Evolutionary conservation across 192 early-diverging fungal species (phyloP).

Genomic region (Coemansia asiatica): DNA sequence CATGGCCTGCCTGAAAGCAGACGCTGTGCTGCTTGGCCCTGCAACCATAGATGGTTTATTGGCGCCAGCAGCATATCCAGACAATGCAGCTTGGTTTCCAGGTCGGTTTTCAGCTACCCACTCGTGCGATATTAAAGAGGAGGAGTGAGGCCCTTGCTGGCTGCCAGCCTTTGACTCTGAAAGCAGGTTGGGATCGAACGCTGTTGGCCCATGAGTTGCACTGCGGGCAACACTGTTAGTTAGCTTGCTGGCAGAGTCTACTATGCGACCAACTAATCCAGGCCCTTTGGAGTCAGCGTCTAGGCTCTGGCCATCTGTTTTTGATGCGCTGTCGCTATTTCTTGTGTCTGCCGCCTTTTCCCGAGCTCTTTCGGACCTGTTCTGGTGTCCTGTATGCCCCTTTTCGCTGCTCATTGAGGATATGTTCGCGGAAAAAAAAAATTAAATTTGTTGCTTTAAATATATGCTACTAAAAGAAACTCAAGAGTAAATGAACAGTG

Average conservation of each 20-base stretch:
- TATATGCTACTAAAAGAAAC: background rate
- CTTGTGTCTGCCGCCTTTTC: background rate
- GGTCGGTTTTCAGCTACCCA: slow-evolving; percentile 25
- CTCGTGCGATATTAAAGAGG: slow-evolving; percentile 15
- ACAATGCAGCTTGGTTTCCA: background rate
- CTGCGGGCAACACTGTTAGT: slow-evolving; percentile 22
- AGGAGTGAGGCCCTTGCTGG: slow-evolving; percentile 8
- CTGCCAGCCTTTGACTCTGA: slow-evolving; percentile 27
- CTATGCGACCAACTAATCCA: slow-evolving; percentile 24
- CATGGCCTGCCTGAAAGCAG: slow-evolving; percentile 59
- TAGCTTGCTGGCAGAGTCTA: slow-evolving; percentile 33
- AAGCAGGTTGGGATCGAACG: slow-evolving; percentile 17
- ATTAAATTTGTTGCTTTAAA: too few relatives aligned
- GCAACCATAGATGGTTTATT: slow-evolving; percentile 62
- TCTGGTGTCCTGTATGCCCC: background rate
- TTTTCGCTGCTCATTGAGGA: background rate
- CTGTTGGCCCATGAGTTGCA: slow-evolving; percentile 9
- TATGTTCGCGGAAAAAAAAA: background rate
- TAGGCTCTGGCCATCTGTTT: background rate
- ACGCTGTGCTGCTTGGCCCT: slow-evolving; percentile 63
- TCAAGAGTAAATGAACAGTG: background rate
- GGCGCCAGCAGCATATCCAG: slow-evolving; percentile 51
- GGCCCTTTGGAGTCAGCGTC: background rate
- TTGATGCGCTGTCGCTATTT: background rate
- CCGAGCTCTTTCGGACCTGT: background rate